Evolutionary conservation across 495 filamentous ascomycete species (phyloP).

Genomic region (Friedmanniomyces endolithicus): DNA sequence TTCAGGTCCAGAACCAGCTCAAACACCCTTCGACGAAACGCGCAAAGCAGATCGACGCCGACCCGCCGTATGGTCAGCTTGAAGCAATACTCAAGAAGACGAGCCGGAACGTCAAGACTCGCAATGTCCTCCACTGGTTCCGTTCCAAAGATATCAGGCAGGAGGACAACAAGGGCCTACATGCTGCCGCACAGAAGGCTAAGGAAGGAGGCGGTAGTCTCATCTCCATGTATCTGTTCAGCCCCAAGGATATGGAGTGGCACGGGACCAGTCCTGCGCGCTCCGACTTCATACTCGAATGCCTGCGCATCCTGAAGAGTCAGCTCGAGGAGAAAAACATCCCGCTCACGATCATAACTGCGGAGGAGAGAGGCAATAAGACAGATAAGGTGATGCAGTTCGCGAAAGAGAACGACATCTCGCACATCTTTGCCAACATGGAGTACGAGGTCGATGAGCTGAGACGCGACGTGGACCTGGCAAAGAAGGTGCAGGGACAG

Average conservation of each 20-base stretch:
- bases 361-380: conserved; percentile 27
- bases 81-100: conserved; percentile 22
- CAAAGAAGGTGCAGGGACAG: conserved; percentile 22
- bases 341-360: conserved; percentile 29
- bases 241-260: conserved; percentile 31
- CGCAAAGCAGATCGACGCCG: conserved; percentile 33
- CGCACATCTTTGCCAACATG: conserved; percentile 42
- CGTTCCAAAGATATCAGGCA: conserved; percentile 33
- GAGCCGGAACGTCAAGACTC: conserved; percentile 17
- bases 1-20: conserved; percentile 21
- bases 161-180: conserved; percentile 34
- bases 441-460: conserved; percentile 53
- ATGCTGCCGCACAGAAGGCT: conserved; percentile 30
- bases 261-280: conserved; percentile 34
- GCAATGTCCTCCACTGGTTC: conserved; percentile 33
- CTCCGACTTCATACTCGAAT: conserved; percentile 33
- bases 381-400: conserved; percentile 30
- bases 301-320: conserved; percentile 29
- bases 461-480: conserved; percentile 33
- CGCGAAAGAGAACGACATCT: conserved; percentile 28
- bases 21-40: conserved; percentile 34
- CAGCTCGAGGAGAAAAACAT: conserved; percentile 33
- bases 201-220: conserved; percentile 20
- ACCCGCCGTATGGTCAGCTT: conserved; percentile 28
- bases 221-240: conserved; percentile 31